Conservation (phyloP, 179 eudicot species). For the Silene coronaria region DNA sequence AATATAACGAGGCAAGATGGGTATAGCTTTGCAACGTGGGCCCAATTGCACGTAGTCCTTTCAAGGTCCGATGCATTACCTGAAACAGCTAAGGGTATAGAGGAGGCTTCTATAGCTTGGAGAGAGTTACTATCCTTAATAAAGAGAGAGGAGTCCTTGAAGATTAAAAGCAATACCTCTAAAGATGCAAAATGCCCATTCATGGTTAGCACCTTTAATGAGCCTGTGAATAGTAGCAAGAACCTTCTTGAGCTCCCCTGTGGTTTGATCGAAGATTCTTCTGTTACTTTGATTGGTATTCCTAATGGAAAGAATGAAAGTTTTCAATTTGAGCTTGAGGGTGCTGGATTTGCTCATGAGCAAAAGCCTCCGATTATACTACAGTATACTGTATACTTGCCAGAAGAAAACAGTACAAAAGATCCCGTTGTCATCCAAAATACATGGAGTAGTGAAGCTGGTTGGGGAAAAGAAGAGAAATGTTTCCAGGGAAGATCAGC, state of each 20-base stretch:
- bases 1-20: conserved; percentile 37
- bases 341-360: conserved; percentile 49
- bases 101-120: conserved; percentile 66
- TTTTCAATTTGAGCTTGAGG: conserved; percentile 67
- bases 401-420: conserved; percentile 70
- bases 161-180: conserved; percentile 12
- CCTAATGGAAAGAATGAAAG: conserved; percentile 51
- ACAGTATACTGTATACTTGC: conserved; percentile 56
- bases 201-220: conserved; percentile 40
- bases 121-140: conserved; percentile 39
- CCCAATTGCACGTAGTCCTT: conserved; percentile 46
- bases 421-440: conserved; percentile 64
- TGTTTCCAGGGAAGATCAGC: conserved; percentile 59
- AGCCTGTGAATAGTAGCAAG: conserved; percentile 27
- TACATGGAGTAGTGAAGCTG: conserved; percentile 65
- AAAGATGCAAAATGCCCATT: conserved; percentile 44
- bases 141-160: conserved; percentile 20
- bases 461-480: conserved; percentile 80
- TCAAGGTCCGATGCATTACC: conserved; percentile 81
- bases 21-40: conserved; percentile 50
- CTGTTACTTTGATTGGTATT: conserved; percentile 72
- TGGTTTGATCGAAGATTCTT: conserved; percentile 81
- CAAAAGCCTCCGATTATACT: conserved; percentile 53
- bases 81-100: conserved; percentile 60
- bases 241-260: conserved; percentile 52